Percentiles rank a stretch among this genome's conserved stretches.
These are phyloP conservation scores for Colletotrichum eremochloae DNA, from an alignment of 2,329 filamentous ascomycete species.

Conservation along the genomic window DNA sequence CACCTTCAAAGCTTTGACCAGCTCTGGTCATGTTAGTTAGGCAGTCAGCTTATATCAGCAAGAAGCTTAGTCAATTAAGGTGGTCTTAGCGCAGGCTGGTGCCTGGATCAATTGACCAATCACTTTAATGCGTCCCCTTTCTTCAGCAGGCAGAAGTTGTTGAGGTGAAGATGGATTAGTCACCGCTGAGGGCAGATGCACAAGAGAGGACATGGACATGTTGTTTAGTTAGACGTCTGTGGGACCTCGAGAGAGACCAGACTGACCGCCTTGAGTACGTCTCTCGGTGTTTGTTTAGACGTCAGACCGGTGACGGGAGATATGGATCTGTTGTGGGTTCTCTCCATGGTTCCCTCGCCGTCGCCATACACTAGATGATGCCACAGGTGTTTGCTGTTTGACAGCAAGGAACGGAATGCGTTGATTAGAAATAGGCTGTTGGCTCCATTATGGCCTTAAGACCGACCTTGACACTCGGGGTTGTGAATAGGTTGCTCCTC, in stretches of 20 bases:
- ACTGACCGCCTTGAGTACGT: background rate
- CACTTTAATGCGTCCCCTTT: background rate
- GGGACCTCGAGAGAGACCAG: background rate
- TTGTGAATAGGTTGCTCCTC: no score
- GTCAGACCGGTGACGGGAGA: background rate
- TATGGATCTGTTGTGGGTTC: background rate
- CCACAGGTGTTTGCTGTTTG: background rate
- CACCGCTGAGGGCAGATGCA: background rate
- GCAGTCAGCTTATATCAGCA: no score
- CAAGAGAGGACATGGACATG: background rate
- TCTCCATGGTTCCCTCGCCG: background rate
- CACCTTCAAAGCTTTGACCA: slow-evolving; percentile 2
- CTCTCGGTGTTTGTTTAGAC: background rate
- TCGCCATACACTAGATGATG: no score
- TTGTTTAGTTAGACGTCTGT: background rate
- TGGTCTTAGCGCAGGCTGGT: slow-evolving; percentile 4
- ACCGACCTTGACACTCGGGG: no score
- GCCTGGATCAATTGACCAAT: slow-evolving; percentile 30
- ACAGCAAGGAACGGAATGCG: background rate
- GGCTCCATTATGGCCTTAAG: background rate
- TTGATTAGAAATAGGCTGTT: background rate
- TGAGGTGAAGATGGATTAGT: background rate
- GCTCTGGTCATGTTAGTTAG: background rate
- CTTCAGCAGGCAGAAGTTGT: background rate
- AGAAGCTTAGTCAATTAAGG: slow-evolving; percentile 1